A percentile compares a stretch with the other conserved stretches of the same genome.
Conservation (phyloP, 2,329 filamentous ascomycete species). For the Colletotrichum paranaense region DNA sequence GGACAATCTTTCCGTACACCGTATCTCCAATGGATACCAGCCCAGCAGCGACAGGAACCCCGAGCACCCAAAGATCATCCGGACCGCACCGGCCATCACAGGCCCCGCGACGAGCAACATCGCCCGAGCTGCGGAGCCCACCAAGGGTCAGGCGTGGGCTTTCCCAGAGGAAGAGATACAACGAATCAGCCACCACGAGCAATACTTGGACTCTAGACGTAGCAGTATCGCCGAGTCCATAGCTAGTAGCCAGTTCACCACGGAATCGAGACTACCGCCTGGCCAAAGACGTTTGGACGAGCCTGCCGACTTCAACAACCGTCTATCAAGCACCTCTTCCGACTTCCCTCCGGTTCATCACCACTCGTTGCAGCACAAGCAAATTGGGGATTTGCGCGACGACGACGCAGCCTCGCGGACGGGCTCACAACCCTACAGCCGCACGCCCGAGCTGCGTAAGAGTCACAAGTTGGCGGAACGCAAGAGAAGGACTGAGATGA, state of each 20-base stretch:
- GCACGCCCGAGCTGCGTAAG: constrained; percentile 83
- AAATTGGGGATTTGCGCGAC: constrained; percentile 73
- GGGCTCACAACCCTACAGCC: constrained; percentile 80
- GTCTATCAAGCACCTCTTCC: constrained; percentile 60
- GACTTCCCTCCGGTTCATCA: constrained; percentile 75
- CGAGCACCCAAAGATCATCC: constrained; percentile 63
- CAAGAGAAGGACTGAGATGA: constrained; percentile 89
- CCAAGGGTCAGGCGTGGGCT: constrained; percentile 86
- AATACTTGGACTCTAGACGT: constrained; percentile 73
- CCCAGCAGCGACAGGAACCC: constrained; percentile 69
- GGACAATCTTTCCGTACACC: constrained; percentile 65
- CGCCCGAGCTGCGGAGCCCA: constrained; percentile 80
- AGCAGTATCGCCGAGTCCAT: constrained; percentile 83
- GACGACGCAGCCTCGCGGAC: constrained; percentile 64
- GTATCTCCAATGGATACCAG: constrained; percentile 74
- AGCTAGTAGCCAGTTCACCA: constrained; percentile 82
- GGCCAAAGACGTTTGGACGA: constrained; percentile 81
- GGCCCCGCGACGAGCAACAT: constrained; percentile 74
- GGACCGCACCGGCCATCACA: constrained; percentile 81
- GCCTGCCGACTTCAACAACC: constrained; percentile 55
- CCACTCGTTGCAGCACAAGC: constrained; percentile 80
- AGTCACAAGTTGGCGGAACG: constrained; percentile 89
- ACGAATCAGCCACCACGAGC: constrained; percentile 57
- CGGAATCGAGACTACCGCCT: constrained; percentile 76
- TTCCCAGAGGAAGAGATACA: constrained; percentile 80